Base-by-base conservation (phyloP, 2,329 filamentous ascomycete genomes). In the Rosellinia necatrix region DNA sequence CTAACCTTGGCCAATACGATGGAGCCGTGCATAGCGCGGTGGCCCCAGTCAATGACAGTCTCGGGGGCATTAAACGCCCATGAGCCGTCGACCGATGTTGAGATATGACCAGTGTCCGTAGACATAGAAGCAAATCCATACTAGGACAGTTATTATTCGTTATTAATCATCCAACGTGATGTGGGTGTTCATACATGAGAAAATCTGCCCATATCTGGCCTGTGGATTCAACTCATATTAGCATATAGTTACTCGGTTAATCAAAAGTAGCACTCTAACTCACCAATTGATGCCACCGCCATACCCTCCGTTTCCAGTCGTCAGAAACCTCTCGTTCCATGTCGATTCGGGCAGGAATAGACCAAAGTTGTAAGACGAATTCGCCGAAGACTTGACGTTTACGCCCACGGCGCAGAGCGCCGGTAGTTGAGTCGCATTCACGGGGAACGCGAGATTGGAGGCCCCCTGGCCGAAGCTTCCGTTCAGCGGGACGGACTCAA, bases 11-110 rank as follows among this genome's bases (percentile, higher is more conserved):
- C 76, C 2, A 79, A 63, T 0, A 75, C 74, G 0, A 81, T 73
- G 2, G 79, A 79, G 5, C 77, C 80, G 61, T 85, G 81, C 59
- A 76, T 70, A 6, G 76, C 73, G 12, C 75, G 68, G 58, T 70
- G 70, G 3, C 72, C 75, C 71, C 75, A 79, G 64, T 78, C 75
- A 8, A 65, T 65, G 8, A 71, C 54, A 21, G 58, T 65, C 53
- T 76, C 75, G 0, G 71, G 68, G 40, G 71, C 64, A 41, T 73
- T 65, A 4, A 74, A 58, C 1, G 70, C 76, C 77, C 78, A 80
- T 13, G 65, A 56, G 1, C 67, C 65, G 41, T 74, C 72, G 1
- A 12, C 21, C 1, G 59, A 13, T 1, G 55, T 56, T 4, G 73
- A 72, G 24, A 63, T 67, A 64, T 80, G 77, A 1, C 77, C 78